Base-by-base conservation (phyloP, 208 protist species). In the Balamuthia mandrillaris region DNA sequence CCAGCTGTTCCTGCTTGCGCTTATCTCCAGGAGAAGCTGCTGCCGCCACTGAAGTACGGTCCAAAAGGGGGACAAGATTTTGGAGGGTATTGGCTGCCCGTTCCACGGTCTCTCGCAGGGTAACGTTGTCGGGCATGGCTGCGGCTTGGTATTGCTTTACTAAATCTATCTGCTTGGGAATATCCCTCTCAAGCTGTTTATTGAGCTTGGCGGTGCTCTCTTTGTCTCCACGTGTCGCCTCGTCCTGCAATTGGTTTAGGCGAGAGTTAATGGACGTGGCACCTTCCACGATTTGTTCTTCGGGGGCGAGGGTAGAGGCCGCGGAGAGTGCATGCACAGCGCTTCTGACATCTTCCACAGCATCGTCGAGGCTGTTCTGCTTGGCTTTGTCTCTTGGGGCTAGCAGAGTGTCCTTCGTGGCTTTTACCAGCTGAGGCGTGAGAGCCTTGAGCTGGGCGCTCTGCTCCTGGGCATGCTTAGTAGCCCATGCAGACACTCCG, bases 381-480 rank as follows among this genome's bases (percentile, higher is more conserved):
- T 60, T 60, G 52, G 24, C 24, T n/a, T 21, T 18, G 49, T 37
- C 56, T 45, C 18, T 78, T 78, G 14, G 68, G 68, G 49, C 31
- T 78, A n/a, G 68, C 49, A 7, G 68, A 31, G 35, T 35, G 44
- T 12, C 33, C 49, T 56, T 78, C 14, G 68, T 78, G 35, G 68
- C 68, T 39, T 78, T 37, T 24, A 78, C 68, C 21, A 78, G 44
- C 27, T 58, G 27, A 47, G 68, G 68, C 18, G 68, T 56, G 49
- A 78, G 68, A 12, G 68, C 68, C 33, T 56, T 78, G 12, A 78
- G 44, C 33, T 78, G n/a, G n/a, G n/a, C n/a, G n/a, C n/a, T n/a
- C n/a, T n/a, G n/a, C n/a, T n/a, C n/a, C n/a, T n/a, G n/a, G n/a
- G n/a, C n/a, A n/a, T n/a, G n/a, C n/a, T n/a, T n/a, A n/a, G n/a